Evolutionary conservation across 306 rosid species (phyloP).

Genomic region (Sphenostylis stenocarpa): DNA sequence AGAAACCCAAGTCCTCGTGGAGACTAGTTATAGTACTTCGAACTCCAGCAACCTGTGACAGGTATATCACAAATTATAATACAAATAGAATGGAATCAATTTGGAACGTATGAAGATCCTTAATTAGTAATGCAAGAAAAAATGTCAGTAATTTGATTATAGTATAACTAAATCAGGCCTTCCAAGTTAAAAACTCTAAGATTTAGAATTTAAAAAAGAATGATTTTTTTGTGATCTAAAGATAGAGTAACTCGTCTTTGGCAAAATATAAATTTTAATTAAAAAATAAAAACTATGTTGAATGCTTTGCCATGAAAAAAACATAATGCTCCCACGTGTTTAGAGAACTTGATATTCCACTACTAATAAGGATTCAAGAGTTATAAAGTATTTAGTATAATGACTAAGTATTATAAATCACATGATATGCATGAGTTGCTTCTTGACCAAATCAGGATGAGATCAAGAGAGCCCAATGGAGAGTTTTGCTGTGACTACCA

Average conservation of each 20-base stretch:
- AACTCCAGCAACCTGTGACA: constrained; percentile 76
- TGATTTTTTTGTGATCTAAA: background rate
- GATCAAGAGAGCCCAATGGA: background rate
- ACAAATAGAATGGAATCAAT: too few species aligned
- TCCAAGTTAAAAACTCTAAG: constrained; percentile 5
- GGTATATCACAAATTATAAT: constrained; percentile 5
- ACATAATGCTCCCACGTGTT: background rate
- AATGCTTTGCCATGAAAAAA: background rate
- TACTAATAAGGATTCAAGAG: background rate
- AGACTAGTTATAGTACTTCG: constrained; percentile 54
- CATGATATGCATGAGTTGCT: background rate
- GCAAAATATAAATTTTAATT: background rate
- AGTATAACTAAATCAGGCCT: background rate
- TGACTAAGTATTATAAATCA: background rate
- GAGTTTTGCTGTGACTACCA: background rate
- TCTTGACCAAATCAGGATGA: background rate
- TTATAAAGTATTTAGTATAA: background rate
- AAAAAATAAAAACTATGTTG: background rate
- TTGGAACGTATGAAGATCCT: background rate
- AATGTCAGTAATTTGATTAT: constrained; percentile 2
- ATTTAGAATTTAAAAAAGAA: background rate
- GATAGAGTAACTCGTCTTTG: background rate
- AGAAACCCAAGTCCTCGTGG: constrained; percentile 54
- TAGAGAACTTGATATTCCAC: constrained; percentile 16
- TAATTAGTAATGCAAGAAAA: background rate